Evolutionary conservation across 257 asterid genomes (phyloP).

Genomic region (Penstemon eatonii): DNA sequence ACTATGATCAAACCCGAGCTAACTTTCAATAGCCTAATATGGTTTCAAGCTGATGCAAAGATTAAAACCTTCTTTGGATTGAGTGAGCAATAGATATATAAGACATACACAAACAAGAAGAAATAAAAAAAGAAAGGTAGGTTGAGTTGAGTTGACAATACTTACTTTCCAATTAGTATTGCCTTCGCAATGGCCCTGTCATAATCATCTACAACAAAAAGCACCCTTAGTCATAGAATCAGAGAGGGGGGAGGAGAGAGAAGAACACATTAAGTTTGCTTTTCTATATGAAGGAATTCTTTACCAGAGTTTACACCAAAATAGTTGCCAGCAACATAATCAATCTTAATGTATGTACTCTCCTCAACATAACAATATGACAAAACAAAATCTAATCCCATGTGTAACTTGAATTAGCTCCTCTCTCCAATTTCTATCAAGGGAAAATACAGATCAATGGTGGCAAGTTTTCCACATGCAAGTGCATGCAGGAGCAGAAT

Average conservation of each 20-base stretch:
- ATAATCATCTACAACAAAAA: constrained; percentile 62
- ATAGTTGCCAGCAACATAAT: background rate
- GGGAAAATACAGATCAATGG: background rate
- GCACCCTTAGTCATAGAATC: constrained; percentile 21
- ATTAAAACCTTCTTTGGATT: background rate
- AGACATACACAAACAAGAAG: background rate
- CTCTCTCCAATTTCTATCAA: background rate
- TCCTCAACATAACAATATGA: background rate
- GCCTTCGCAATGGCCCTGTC: constrained; percentile 80
- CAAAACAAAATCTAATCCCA: background rate
- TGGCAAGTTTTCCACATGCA: background rate
- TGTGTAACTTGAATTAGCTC: background rate
- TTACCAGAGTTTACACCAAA: constrained; percentile 6
- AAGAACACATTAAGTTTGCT: background rate
- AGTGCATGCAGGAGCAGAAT: background rate
- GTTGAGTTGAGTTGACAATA: constrained; percentile 13
- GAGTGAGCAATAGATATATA: background rate
- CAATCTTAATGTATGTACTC: background rate
- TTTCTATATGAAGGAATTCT: background rate
- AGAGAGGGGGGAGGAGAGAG: background rate
- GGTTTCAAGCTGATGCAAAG: background rate
- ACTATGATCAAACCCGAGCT: constrained; percentile 1
- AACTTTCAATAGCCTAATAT: constrained; percentile 1
- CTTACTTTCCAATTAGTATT: constrained; percentile 58
- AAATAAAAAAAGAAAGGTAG: constrained; percentile 5